A percentile compares a stretch with the other conserved stretches of the same genome.
These are phyloP conservation scores for Paraphaeosphaeria sporulosa DNA, from an alignment of 2,329 filamentous ascomycete species.

Conservation along the genomic window DNA sequence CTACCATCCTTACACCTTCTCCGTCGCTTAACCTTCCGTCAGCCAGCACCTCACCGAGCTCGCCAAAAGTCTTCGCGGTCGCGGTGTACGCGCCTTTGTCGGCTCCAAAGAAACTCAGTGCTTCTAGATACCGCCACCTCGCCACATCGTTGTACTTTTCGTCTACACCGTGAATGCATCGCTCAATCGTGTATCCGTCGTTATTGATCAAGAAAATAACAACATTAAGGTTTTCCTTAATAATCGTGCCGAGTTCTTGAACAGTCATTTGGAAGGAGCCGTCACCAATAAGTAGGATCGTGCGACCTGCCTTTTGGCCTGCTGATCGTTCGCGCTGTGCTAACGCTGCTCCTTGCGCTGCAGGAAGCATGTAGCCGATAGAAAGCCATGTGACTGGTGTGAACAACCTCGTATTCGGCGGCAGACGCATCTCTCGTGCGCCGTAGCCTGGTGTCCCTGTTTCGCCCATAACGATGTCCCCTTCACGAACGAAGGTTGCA, in stretches of 20 bases:
- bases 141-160: slow-evolving; percentile 33
- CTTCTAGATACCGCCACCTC: slow-evolving; percentile 27
- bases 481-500: slow-evolving; percentile 56
- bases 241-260: slow-evolving; percentile 49
- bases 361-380: slow-evolving; percentile 69
- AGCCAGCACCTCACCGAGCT: slow-evolving; percentile 52
- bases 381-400: slow-evolving; percentile 36
- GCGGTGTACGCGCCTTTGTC: slow-evolving; percentile 19
- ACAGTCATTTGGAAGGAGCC: slow-evolving; percentile 53
- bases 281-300: slow-evolving; percentile 49
- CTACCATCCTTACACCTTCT: slow-evolving; percentile 51
- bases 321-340: slow-evolving; percentile 19
- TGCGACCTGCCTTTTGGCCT: slow-evolving; percentile 60
- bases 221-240: slow-evolving; percentile 41
- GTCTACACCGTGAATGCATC: slow-evolving; percentile 46
- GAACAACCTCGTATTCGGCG: slow-evolving; percentile 19
- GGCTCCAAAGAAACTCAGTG: slow-evolving; percentile 29
- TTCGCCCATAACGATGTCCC: slow-evolving; percentile 65
- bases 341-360: slow-evolving; percentile 63
- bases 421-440: slow-evolving; percentile 24
- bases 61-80: slow-evolving; percentile 54
- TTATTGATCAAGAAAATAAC: slow-evolving; percentile 50
- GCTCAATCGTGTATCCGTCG: slow-evolving; percentile 51
- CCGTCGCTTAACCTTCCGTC: slow-evolving; percentile 48
- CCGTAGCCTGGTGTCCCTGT: slow-evolving; percentile 55